Percentiles rank a stretch among this genome's conserved stretches.
phyloP scores from a whole-genome alignment of 1,139 yeast genomes.

The Pichia sorboxylosa region DNA sequence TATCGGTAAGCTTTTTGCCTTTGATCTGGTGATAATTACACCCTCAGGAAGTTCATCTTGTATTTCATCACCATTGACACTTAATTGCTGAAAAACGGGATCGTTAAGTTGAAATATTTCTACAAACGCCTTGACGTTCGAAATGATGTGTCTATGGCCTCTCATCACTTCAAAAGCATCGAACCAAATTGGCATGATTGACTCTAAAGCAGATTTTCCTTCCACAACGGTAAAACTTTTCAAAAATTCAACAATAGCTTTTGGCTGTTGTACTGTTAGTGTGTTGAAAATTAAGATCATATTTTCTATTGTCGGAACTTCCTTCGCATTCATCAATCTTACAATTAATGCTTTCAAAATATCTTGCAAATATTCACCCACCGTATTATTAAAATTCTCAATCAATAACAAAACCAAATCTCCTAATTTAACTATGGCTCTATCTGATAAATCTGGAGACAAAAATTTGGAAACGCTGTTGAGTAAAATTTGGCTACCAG shows the following conservation, averaged over 20 bases:
- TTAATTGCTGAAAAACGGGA: slow-evolving; percentile 34
- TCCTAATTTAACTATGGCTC: slow-evolving; percentile 70
- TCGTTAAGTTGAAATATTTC: slow-evolving; percentile 52
- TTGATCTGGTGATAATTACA: slow-evolving; percentile 71
- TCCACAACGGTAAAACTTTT: slow-evolving; percentile 30
- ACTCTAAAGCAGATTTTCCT: slow-evolving; percentile 29
- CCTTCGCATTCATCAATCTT: slow-evolving; percentile 54
- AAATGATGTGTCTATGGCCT: slow-evolving; percentile 64
- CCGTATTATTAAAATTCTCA: slow-evolving; percentile 39
- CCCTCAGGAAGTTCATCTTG: slow-evolving; percentile 42
- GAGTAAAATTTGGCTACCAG: slow-evolving; percentile 47
- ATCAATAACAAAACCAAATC: slow-evolving; percentile 55
- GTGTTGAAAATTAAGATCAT: slow-evolving; percentile 67
- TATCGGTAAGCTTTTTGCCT: slow-evolving; percentile 59
- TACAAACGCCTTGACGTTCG: slow-evolving; percentile 61
- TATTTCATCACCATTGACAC: slow-evolving; percentile 69
- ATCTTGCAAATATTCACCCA: slow-evolving; percentile 34
- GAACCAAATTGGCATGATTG: slow-evolving; percentile 67
- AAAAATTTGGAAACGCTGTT: slow-evolving; percentile 57
- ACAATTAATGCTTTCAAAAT: slow-evolving; percentile 64
- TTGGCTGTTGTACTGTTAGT: slow-evolving; percentile 49
- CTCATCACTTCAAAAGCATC: slow-evolving; percentile 69
- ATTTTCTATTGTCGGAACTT: slow-evolving; percentile 64
- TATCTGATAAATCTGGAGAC: slow-evolving; percentile 61
- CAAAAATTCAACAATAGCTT: slow-evolving; percentile 51